These are phyloP conservation scores for Loxodes magnus DNA, from an alignment of 73 alveolate species.

Conservation along the genomic window DNA sequence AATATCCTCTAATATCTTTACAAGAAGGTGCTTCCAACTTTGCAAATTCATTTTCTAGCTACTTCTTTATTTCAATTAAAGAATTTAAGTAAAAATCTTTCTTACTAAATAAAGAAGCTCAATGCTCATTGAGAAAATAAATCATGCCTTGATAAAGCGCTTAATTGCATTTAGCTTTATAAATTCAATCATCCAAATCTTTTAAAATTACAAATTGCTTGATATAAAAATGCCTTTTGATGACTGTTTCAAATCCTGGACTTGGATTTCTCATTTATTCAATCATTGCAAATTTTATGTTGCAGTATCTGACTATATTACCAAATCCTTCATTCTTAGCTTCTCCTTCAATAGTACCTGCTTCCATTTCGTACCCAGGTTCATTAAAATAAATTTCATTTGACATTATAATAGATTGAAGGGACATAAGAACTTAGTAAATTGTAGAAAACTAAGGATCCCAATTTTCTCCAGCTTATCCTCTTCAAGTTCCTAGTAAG, in stretches of 20 bases:
- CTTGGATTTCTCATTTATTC: slow-evolving; percentile 85
- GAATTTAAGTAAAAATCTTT: too few relatives aligned
- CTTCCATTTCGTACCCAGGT: slow-evolving; percentile 96
- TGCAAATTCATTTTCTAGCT: too few relatives aligned
- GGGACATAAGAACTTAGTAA: slow-evolving; percentile 85
- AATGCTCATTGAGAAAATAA: too few relatives aligned
- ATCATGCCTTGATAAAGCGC: too few relatives aligned
- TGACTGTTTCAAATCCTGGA: slow-evolving; percentile 81
- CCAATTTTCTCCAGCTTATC: slow-evolving; percentile 96
- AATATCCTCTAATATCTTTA: too few relatives aligned
- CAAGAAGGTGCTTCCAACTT: too few relatives aligned
- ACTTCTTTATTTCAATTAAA: too few relatives aligned
- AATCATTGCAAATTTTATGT: slow-evolving; percentile 90
- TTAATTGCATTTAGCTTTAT: slow-evolving; percentile 69
- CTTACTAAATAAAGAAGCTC: too few relatives aligned
- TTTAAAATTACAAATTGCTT: slow-evolving; percentile 78
- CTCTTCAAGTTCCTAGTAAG: slow-evolving; percentile 94
- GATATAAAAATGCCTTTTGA: slow-evolving; percentile 82
- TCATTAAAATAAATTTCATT: slow-evolving; percentile 93
- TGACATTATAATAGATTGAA: slow-evolving; percentile 91
- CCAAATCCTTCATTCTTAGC: slow-evolving; percentile 92
- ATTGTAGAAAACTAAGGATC: slow-evolving; percentile 89
- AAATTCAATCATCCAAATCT: slow-evolving; percentile 82
- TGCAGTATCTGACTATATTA: slow-evolving; percentile 88
- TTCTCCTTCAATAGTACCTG: slow-evolving; percentile 84